phyloP scores from a whole-genome alignment of 768 basidiomycete species.

The Amanita muscaria region DNA sequence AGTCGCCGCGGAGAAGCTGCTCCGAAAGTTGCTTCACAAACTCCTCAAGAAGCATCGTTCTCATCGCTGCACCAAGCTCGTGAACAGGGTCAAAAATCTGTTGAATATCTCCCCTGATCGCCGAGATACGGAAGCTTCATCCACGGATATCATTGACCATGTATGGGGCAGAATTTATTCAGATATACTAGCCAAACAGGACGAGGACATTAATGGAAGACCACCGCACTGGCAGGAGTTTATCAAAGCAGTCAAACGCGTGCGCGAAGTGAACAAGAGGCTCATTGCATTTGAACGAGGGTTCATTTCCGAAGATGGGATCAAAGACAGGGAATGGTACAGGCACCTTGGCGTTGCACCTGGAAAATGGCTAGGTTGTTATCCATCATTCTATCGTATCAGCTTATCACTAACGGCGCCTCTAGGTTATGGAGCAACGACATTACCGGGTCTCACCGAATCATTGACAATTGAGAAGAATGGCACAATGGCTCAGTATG shows the following conservation, averaged over 20 bases:
- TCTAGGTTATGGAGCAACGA: constrained; percentile 76
- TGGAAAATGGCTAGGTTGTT: constrained; percentile 72
- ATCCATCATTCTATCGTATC: neutral
- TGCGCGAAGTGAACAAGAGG: constrained; percentile 54
- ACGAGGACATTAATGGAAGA: neutral
- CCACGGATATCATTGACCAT: no score
- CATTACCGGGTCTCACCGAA: constrained; percentile 74
- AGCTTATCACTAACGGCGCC: neutral
- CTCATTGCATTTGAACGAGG: constrained; percentile 68
- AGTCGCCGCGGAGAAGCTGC: constrained; percentile 39
- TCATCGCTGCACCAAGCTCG: constrained; percentile 9
- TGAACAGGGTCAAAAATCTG: neutral
- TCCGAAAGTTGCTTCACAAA: constrained; percentile 37
- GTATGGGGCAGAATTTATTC: no score
- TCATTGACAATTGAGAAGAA: constrained; percentile 65
- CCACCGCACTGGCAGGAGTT: constrained; percentile 22
- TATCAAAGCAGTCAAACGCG: constrained; percentile 48
- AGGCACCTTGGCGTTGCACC: constrained; percentile 80
- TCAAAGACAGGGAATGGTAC: constrained; percentile 81
- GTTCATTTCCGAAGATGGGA: constrained; percentile 70
- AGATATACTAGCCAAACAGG: no score
- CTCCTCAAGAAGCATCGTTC: neutral
- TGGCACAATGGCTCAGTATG: constrained; percentile 47
- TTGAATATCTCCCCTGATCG: neutral
- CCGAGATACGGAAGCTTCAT: no score